Base-by-base conservation (phyloP, 352 stramenopile genomes). In the Pythium brassicae region DNA sequence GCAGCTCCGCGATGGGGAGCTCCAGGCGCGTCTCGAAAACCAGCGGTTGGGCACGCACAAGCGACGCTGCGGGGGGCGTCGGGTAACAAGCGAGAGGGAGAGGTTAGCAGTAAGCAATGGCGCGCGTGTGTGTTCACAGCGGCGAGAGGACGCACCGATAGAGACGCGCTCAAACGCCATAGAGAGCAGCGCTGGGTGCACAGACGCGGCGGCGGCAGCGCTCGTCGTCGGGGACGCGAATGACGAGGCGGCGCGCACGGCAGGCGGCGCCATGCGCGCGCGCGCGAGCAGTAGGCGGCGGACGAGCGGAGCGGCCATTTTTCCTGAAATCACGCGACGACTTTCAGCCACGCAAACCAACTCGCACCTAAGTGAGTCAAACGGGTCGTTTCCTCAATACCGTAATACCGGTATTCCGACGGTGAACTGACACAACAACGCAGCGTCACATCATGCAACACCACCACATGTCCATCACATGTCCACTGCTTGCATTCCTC, bases 11-110 rank as follows among this genome's bases (percentile, higher is more conserved):
- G 15, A 53, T 40, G 15, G 50, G 57, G 34, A 63, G 26, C 14
- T 55, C 50, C 11, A 59, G 35, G 50, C 37, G 44, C 44, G 57
- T 42, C 57, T 63, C 57, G 11, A 63, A 63, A 26, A 63, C 53
- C 50, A 63, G 27, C 50, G 57, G 19, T 37, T 37, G 34, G 44
- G 32, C 32, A 37, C 47, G 51, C 57, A 63, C 49, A 14, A 57
- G 48, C 22, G 57, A 49, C 19, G 52, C 57, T 63, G 23, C 35
- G 46, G 27, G 49, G 0, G 2, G 26, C 40, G 35, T 20, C 14
- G 8, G 32, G 9, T 37, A 37, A 7, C 32, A 37, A 3, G 32
- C 14, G 20, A 4, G 15, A 44, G 17, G 3, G 4, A 17, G 11
- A 50, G 17, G 25, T 25, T 27, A 47, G 20, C 27, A 48, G 22